Percentiles rank a stretch among this genome's conserved stretches.
These are phyloP conservation scores for Pyrus betulifolia DNA, from an alignment of 306 rosid genomes.

Conservation along the genomic window DNA sequence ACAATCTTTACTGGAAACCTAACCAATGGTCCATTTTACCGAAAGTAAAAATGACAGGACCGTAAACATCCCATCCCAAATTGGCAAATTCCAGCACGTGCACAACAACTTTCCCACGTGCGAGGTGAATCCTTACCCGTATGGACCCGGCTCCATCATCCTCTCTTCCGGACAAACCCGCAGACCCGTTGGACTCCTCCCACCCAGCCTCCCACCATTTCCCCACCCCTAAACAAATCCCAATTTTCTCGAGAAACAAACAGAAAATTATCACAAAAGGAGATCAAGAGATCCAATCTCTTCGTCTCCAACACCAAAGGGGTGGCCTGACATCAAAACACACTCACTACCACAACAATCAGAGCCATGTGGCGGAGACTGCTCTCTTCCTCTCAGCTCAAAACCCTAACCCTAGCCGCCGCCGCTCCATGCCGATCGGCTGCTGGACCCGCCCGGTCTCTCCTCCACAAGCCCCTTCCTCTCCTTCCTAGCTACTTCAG, in stretches of 20 bases:
- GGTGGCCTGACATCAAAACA: slow-evolving; percentile 20
- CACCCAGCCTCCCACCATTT: neutral
- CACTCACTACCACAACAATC: neutral
- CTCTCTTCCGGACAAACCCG: neutral
- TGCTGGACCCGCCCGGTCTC: slow-evolving; percentile 18
- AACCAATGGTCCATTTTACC: neutral
- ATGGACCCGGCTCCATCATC: neutral
- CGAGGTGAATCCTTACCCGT: neutral
- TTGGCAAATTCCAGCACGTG: slow-evolving; percentile 7
- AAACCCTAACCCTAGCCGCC: slow-evolving; percentile 43
- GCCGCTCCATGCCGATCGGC: slow-evolving; percentile 39
- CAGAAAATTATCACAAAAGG: neutral
- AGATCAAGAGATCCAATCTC: neutral
- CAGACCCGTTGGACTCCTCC: neutral
- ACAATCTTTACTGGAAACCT: neutral
- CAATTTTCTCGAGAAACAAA: neutral
- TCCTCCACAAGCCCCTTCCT: slow-evolving; percentile 8
- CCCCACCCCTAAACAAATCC: neutral
- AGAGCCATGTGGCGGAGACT: slow-evolving; percentile 66
- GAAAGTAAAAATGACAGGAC: neutral
- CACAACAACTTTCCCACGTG: neutral
- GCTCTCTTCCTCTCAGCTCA: slow-evolving; percentile 52
- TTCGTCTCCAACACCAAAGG: neutral
- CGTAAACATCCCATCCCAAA: neutral
- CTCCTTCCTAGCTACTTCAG: slow-evolving; percentile 37